Base-by-base conservation (phyloP, 1,284 basidiomycete genomes). In the Heterobasidion annosum region DNA sequence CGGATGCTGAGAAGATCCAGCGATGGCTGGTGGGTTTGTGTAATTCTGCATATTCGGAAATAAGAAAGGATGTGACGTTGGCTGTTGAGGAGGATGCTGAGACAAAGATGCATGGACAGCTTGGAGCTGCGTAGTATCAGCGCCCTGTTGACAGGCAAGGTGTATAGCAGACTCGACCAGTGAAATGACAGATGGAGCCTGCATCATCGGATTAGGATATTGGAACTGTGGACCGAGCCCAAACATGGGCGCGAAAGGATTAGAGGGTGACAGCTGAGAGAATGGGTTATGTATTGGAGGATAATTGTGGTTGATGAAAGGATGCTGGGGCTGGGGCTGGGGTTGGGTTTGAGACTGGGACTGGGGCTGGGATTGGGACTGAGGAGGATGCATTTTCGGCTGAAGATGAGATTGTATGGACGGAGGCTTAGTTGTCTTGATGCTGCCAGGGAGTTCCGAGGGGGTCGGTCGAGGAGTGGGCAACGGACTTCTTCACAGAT, bases 391-490 rank as follows among this genome's bases (percentile, higher is more conserved):
- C 10, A 12, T 40, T 10, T 40, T 40, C 37, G n/a, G 25, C 25
- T 40, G 37, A n/a, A 40, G 3, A 40, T 10, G 37, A n/a, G 37
- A 40, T 40, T 40, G 37, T 40, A 8, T 40, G 37, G 37, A 40
- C 12, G 37, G n/a, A 12, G n/a, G 37, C n/a, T 40, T 8, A n/a
- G 37, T 16, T 6, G 34, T 19, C n/a, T 19, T 42, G 10, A 13
- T 25, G 35, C 34, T 9, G 16, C 16, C 6, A 40, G 10, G 54
- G 8, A 58, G 55, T 40, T 74, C 74, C 2, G 73, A 66, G 19
- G 81, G 82, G 18, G 80, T 82, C n/a, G 71, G 69, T 34, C 80
- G 70, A n/a, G 82, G 82, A 4, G 81, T 82, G 43, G 81, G 81
- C 52, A 83, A 62, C 1, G 50, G 19, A 19, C 18, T 18, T 51